phyloP scores from a whole-genome alignment of 768 basidiomycete species.

The Mycena amicta region DNA sequence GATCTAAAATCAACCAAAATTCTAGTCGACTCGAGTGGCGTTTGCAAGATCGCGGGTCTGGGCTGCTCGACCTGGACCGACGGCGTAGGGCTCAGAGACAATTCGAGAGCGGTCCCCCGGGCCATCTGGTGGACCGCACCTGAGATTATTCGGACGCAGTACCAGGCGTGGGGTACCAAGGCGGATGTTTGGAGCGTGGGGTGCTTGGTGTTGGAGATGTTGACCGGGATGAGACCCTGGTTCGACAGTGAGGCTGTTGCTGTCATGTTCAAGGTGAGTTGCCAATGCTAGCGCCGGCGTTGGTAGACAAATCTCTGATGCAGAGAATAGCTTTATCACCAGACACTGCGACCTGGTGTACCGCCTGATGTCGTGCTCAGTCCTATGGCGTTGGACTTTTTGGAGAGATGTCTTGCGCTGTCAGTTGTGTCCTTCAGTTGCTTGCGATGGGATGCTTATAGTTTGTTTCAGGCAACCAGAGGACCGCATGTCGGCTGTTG shows the following conservation, averaged over 20 bases:
- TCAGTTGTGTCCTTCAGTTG: no score
- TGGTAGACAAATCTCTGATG: not conserved
- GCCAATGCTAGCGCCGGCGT: not conserved
- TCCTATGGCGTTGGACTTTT: slow-evolving; percentile 9
- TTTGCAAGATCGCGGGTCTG: slow-evolving; percentile 71
- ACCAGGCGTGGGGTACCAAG: slow-evolving; percentile 64
- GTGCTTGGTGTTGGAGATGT: slow-evolving; percentile 82
- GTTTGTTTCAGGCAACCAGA: slow-evolving; percentile 13
- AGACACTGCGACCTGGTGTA: slow-evolving; percentile 9
- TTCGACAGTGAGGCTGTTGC: slow-evolving; percentile 64
- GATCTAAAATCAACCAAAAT: slow-evolving; percentile 84
- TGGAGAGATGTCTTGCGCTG: slow-evolving; percentile 21
- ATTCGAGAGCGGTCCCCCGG: slow-evolving; percentile 36
- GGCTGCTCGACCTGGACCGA: slow-evolving; percentile 42
- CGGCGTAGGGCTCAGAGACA: slow-evolving; percentile 75
- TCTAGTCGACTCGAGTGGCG: slow-evolving; percentile 68
- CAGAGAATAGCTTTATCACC: slow-evolving; percentile 18
- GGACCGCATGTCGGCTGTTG: slow-evolving; percentile 11
- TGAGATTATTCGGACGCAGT: slow-evolving; percentile 44
- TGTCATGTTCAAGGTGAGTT: slow-evolving; percentile 69
- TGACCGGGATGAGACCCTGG: slow-evolving; percentile 78
- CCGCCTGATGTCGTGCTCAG: slow-evolving; percentile 6
- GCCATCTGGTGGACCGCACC: slow-evolving; percentile 78
- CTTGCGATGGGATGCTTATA: no score
- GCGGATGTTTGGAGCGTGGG: slow-evolving; percentile 84